Conservation (phyloP, 768 basidiomycete species). For the Pisolithus marmoratus region DNA sequence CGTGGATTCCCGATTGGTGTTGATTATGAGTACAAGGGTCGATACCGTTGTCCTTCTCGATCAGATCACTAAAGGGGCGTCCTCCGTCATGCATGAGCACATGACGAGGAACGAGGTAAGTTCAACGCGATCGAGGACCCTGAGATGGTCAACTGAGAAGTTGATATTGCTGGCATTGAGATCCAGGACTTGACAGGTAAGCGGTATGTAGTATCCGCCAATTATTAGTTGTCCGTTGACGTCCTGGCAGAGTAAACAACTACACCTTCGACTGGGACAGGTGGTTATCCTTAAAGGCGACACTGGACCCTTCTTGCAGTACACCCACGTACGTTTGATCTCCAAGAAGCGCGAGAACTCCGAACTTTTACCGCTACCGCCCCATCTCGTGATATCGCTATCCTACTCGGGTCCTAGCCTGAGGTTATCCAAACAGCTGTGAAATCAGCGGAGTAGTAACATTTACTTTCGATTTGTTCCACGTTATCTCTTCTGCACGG, state of each 20-base stretch:
- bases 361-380: no score
- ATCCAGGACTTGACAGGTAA: constrained; percentile 99
- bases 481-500: constrained; percentile 90
- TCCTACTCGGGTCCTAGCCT: no score
- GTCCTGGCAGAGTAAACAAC: constrained; percentile 74
- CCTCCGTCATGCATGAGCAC: constrained; percentile 88
- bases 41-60: constrained; percentile 95
- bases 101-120: constrained; percentile 93
- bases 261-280: constrained; percentile 93
- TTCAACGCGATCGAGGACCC: constrained; percentile 87
- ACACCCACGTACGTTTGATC: constrained; percentile 52
- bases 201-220: constrained; percentile 46
- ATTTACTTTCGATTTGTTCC: constrained; percentile 80
- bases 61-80: constrained; percentile 86
- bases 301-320: constrained; percentile 93
- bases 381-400: no score
- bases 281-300: constrained; percentile 94
- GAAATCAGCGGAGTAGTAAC: constrained; percentile 85
- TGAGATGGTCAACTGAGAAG: constrained; percentile 66
- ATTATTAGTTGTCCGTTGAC: neutral
- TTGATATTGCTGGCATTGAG: constrained; percentile 95
- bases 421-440: constrained; percentile 84
- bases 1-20: constrained; percentile 86
- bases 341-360: no score
- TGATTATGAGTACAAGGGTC: constrained; percentile 91